A percentile compares a stretch with the other conserved stretches of the same genome.
phyloP scores from a whole-genome alignment of 148 eudicot species.

The Rhododendron mucronatum region DNA sequence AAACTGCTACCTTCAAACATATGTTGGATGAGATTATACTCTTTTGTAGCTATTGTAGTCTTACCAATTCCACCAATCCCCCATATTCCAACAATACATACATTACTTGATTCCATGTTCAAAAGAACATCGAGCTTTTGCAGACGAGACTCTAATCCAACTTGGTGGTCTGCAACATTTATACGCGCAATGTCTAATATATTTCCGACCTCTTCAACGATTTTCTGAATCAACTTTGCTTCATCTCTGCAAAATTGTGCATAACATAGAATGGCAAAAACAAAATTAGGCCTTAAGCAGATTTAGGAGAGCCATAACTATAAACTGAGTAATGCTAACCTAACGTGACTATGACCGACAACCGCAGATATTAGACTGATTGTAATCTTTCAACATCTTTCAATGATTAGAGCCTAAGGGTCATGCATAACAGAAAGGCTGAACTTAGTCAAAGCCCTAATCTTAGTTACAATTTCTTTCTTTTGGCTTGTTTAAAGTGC shows the following conservation, averaged over 20 bases:
- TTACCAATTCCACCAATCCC: constrained; percentile 8
- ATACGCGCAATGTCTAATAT: not conserved
- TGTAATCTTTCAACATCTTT: not conserved
- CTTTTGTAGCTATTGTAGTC: not conserved
- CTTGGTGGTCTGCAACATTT: not conserved
- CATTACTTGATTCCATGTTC: not conserved
- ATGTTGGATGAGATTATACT: not conserved
- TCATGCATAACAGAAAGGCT: not conserved
- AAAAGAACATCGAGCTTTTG: not conserved
- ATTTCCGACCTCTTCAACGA: not conserved
- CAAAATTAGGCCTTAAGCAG: not conserved
- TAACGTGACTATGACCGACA: not conserved
- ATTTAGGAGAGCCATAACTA: not conserved
- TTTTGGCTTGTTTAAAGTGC: not conserved
- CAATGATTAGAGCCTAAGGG: not conserved
- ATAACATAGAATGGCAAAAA: not conserved
- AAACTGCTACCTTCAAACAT: constrained; percentile 5
- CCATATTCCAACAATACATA: constrained; percentile 8
- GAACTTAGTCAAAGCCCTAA: not conserved
- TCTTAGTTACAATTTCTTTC: not conserved
- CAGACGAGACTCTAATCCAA: not conserved
- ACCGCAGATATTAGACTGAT: not conserved
- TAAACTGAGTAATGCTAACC: not conserved
- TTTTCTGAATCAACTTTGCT: not conserved
- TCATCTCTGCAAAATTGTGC: not conserved